A percentile compares a stretch with the other conserved stretches of the same genome.
phyloP scores from a whole-genome alignment of 768 basidiomycete species.

The Suillus brevipes region DNA sequence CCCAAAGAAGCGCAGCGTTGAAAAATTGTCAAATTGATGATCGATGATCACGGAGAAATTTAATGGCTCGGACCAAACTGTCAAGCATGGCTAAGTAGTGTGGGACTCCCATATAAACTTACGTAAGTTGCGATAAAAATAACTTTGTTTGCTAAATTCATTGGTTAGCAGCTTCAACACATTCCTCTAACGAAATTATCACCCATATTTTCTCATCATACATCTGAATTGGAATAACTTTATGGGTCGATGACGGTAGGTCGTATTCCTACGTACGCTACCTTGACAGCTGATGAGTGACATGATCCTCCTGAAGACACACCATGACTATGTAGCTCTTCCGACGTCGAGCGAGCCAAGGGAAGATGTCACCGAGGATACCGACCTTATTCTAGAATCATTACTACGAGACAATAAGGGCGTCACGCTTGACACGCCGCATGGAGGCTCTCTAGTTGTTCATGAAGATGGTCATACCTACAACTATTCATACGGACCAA shows the following conservation, averaged over 20 bases:
- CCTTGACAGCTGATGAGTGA: background rate
- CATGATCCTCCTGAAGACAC: conserved; percentile 77
- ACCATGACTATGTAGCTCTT: conserved; percentile 12
- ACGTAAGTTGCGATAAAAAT: background rate
- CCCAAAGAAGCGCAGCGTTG: conserved; percentile 64
- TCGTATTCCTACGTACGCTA: conserved; percentile 43
- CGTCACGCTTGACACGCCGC: conserved; percentile 21
- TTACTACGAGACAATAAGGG: conserved; percentile 22
- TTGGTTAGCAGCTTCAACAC: background rate
- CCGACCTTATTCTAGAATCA: conserved; percentile 5
- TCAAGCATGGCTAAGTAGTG: background rate
- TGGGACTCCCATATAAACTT: background rate
- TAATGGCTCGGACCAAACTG: background rate
- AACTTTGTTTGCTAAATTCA: background rate
- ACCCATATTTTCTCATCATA: background rate
- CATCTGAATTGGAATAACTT: conserved; percentile 6
- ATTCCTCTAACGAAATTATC: background rate
- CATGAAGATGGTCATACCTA: conserved; percentile 38
- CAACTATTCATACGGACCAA: conserved; percentile 72
- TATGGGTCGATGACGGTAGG: conserved; percentile 5
- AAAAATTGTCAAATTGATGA: conserved; percentile 88
- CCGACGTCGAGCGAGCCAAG: background rate
- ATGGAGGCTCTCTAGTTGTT: conserved; percentile 29
- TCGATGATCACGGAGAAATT: conserved; percentile 26
- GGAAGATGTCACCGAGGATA: background rate